Evolutionary conservation across 2,329 filamentous ascomycete genomes (phyloP), one percentile per base, ranked within the genome.

Genomic region (Aspergillus viridinutans): DNA sequence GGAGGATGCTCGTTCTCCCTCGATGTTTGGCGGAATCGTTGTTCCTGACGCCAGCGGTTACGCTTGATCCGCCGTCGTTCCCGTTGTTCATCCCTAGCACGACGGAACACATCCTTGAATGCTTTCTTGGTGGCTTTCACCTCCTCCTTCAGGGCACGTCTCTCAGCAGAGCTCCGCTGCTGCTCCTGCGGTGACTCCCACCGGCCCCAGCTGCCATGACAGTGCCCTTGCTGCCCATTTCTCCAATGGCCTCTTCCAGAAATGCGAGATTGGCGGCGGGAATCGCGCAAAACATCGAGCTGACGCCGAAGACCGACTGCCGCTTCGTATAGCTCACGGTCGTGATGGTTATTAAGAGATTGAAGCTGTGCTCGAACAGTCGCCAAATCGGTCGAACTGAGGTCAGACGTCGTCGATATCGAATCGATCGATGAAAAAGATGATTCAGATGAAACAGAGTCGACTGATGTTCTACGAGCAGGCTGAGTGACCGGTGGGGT

Each of bases 381-480:
- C 17, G 69, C 67, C 25, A 75, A 68, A 53, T 75, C 73, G 1
- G 70, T 68, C 6, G 70, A 64, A 40, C 65, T 68, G 29, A 75
- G 64, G 14, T 74, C 72, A 4, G 72, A 74, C 3, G 69, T 70
- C 5, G 72, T 73, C 21, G 70, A 73, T 23, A 75, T 53, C 9
- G 72, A 69, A 42, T 74, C 70, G 47, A 75, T 71, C 1, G 73
- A 75, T 49, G 69, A 69, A 12, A 75, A 61, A 0, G 73, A 75
- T 1, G 68, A 68, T 6, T 72, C 65, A 4, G 71, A 74, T 10
- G 69, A 65, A 4, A 53, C 58, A 1, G 73, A 75, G 47, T 56
- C 61, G 12, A 67, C 57, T 2, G 73, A 75, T 40, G 50, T 52
- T 9, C 72, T 64, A 5, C 72, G 71, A 21, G 64, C 50, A 9